Evolutionary conservation across 139 green algal species (phyloP), one percentile per base, ranked within the genome.

Genomic region (Mesostigma viride): DNA sequence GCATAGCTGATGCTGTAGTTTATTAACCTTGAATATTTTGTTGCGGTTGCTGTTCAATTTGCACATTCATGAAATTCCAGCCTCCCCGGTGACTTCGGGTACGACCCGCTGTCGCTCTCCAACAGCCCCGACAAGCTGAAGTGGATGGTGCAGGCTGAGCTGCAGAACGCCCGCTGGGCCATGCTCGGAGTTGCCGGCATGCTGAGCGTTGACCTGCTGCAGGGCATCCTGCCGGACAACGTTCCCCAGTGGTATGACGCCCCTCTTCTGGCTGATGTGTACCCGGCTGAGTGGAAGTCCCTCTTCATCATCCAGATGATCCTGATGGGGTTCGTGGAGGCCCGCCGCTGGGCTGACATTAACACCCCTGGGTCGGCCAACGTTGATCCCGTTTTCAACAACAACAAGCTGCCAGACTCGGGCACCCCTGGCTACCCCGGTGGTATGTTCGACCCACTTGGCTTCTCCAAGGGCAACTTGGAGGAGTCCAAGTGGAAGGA

Each of bases 131-230:
- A 76, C 28, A 66, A 68, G 36, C 65, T 82, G 31, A 67, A 73
- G 48, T 84, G 79, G 79, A 77, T 72, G 27, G 40, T 68, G 3
- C 78, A 85, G 75, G 78, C 80, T 14, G 80, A 85, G 69, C 74
- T 82, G 27, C 68, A 76, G 72, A 89, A 96, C 77, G 61, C 61
- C 32, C 84, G 89, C 65, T 96, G 87, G 87, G 89, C 89, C 31
- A 96, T 96, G 89, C 75, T 92, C 4, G 89, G 76, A 31, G 86
- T 90, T 31, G 88, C 88, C 3, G 89, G 89, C 48, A 88, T 95
- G 71, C 74, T 96, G 22, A 81, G 70, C 17, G 88, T 90, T 73
- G 86, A 89, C 59, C 58, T 80, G 1, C 24, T 69, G 14, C 78
- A 64, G 31, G 71, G 68, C 14, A 67, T 63, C 58, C 57, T 57